Base-by-base conservation (phyloP, 306 rosid genomes). In the Fagus sylvatica region DNA sequence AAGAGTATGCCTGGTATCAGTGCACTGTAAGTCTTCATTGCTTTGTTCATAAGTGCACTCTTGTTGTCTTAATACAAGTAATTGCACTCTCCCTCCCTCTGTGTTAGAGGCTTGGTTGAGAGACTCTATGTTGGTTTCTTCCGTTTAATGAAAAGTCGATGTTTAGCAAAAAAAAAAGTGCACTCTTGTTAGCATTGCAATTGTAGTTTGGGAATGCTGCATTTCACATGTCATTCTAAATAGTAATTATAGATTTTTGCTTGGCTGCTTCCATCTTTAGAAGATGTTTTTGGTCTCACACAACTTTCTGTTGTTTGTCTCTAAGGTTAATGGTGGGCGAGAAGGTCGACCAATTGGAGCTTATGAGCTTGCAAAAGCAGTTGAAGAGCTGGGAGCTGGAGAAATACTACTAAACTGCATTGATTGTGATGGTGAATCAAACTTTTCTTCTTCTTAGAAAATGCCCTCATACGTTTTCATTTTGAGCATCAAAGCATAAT, bases 331-430 rank as follows among this genome's bases (percentile, higher is more conserved):
- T 37, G 98, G 99, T 30, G 99, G 98, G 19, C 85, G 97, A 74
- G 99, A 96, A 85, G 98, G 94, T 53, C 86, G 97, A 64, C 96
- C 90, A 48, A 96, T 96, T 81, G 99, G 99, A 75, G 98, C 99
- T 71, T 91, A 87, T 80, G 99, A 96, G 84, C 97, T 96, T 67
- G 97, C 99, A 59, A 91, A 86, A 85, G 97, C 91, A 46, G 99
- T 96, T 42, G 98, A 93, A 86, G 91, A 91, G 74, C 94, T 96
- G 69, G 99, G 99, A 76, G 97, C 99, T 75, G 99, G 99, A 73
- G 99, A 96, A 86, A 96, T 96, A 84, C 89, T 93, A 71, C 89
- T 96, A 43, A 96, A 96, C 76, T 95, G 99, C 91, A 95, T 95
- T 5, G 98, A 95, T 55, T 96, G 97, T 42, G 99, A 96, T 76